A percentile compares a stretch with the other conserved stretches of the same genome.
Conservation (phyloP, 2,329 filamentous ascomycete genomes). For the Alternaria panax region DNA sequence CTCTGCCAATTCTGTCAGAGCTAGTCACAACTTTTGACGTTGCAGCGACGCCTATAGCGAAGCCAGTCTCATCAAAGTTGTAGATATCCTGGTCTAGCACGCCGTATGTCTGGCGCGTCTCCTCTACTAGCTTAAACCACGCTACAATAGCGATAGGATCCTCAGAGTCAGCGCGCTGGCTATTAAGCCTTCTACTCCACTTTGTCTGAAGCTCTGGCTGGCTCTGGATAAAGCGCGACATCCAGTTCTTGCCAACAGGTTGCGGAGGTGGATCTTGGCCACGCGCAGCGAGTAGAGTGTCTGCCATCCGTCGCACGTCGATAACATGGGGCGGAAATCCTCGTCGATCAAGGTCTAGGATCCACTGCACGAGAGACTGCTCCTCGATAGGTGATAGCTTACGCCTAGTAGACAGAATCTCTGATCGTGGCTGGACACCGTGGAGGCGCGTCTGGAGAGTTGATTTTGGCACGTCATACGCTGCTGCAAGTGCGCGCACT, state of each 20-base stretch:
- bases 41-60: conserved; percentile 15
- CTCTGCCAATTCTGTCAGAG: conserved; percentile 7
- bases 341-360: conserved; percentile 1
- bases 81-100: conserved; percentile 16
- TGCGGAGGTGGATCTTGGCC: conserved; percentile 12
- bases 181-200: conserved; percentile 13
- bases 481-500: no score
- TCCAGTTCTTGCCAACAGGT: conserved; percentile 16
- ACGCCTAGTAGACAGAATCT: neutral
- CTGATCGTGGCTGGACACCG: neutral
- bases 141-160: conserved; percentile 12
- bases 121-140: conserved; percentile 18
- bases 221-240: conserved; percentile 12
- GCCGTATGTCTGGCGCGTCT: conserved; percentile 10
- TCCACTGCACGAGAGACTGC: conserved; percentile 17
- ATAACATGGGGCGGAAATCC: neutral
- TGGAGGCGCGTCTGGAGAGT: neutral
- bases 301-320: conserved; percentile 7
- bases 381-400: conserved; percentile 17
- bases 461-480: neutral
- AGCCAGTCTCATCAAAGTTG: conserved; percentile 28
- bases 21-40: conserved; percentile 2
- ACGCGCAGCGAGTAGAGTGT: no score
- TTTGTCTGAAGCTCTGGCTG: conserved; percentile 20
- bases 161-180: conserved; percentile 9